Base-by-base conservation (phyloP, 768 basidiomycete species). In the Russula griseocarnosa region DNA sequence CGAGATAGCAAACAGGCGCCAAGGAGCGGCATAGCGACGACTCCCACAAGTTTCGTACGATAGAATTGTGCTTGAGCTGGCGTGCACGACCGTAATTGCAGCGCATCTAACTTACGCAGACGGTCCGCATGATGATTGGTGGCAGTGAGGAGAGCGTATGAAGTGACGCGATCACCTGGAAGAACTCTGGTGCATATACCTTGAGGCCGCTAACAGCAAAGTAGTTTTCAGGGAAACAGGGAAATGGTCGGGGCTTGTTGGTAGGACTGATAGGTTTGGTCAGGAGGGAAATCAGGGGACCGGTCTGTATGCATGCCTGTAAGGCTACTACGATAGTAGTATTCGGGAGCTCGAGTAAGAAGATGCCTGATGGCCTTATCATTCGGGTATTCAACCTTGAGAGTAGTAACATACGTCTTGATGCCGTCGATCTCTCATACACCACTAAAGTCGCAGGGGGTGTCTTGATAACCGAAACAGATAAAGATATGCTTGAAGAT, bases 191-290 rank as follows among this genome's bases (percentile, higher is more conserved):
- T 1, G 24, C 42, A 51, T 61, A 67, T 34, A 69, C 67, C 26
- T 59, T 55, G 59, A 75, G 77, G 16, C 78, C 77, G 30, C 77
- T 78, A 32, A 62, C 67, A 36, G 77, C 77, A 65, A 76, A 78
- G 63, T 77, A 79, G 61, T 82, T 80, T 3, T 74, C 76, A 20
- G 81, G 75, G 18, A 79, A 69, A 79, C 76, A 20, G 81, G 75
- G 18, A 79, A 69, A 79, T 81, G 65, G 28, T 24, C 14, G 20
- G 10, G 13, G 13, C 13, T 14, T 32, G 5, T 34, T 9, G 20
- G 26, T 2, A 11, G 8, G 49, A 40, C 28, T 36, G 20, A 6
- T 10, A 36, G 11, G 34, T 36, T 36, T 36, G 34, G 34, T 36
- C 13, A 36, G 3, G 36, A 36, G 13, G 32, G 6, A 10, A n/a